Evolutionary conservation across 805 yeast species (phyloP).

Genomic region (Lachancea mirantina): DNA sequence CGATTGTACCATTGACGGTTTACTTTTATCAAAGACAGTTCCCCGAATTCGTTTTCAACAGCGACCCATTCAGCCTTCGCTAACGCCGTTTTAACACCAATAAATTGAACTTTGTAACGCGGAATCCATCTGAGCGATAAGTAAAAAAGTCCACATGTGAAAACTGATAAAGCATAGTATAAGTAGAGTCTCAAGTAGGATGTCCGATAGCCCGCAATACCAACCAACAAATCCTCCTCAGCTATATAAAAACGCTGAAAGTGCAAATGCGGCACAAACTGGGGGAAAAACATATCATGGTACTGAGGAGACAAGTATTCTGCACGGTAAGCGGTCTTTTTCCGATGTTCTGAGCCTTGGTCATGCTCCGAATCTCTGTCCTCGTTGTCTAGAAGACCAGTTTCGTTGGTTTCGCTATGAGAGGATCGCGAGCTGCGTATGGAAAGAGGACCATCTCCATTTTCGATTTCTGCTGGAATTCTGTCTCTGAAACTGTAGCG

Average conservation of each 20-base stretch:
- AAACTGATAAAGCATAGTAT: constrained; percentile 48
- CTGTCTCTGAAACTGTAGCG: constrained; percentile 33
- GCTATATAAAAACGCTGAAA: constrained; percentile 86
- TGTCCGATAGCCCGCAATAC: constrained; percentile 81
- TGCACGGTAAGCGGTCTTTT: constrained; percentile 25
- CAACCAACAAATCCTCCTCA: constrained; percentile 91
- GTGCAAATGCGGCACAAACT: constrained; percentile 36
- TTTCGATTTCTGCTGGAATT: constrained; percentile 33
- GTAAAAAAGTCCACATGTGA: constrained; percentile 67
- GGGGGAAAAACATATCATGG: constrained; percentile 41
- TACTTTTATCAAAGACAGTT: constrained; percentile 55
- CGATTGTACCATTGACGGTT: constrained; percentile 58
- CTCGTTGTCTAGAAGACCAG: constrained; percentile 4
- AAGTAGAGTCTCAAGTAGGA: constrained; percentile 38
- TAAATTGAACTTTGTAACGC: constrained; percentile 54
- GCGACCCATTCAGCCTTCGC: constrained; percentile 90
- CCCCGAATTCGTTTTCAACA: constrained; percentile 90
- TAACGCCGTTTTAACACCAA: constrained; percentile 60
- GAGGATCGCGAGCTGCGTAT: constrained; percentile 22
- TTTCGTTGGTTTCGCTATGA: constrained; percentile 11
- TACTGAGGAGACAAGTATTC: constrained; percentile 28
- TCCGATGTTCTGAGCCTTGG: constrained; percentile 23
- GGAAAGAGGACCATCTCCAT: constrained; percentile 26
- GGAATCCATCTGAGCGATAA: constrained; percentile 84
- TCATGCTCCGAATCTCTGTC: constrained; percentile 11